These are phyloP conservation scores for Suillus tomentosus DNA, from an alignment of 768 basidiomycete species.

Conservation along the genomic window DNA sequence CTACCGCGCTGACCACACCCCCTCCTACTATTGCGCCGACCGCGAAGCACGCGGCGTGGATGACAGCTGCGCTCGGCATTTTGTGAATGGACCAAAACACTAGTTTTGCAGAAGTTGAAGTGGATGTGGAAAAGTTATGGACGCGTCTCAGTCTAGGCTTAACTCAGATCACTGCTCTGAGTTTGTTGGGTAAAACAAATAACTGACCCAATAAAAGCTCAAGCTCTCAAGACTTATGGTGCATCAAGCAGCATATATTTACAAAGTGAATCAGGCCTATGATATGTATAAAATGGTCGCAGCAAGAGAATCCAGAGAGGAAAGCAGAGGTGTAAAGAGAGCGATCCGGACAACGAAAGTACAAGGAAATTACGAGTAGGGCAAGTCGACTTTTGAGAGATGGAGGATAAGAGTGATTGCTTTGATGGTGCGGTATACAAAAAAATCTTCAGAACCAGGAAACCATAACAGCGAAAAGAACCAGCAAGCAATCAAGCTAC, in stretches of 20 bases:
- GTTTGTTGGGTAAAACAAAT: slow-evolving; percentile 11
- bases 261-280: slow-evolving; percentile 25
- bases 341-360: slow-evolving; percentile 11
- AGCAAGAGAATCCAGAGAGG: slow-evolving; percentile 14
- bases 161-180: not conserved
- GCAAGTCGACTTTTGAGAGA: slow-evolving; percentile 9
- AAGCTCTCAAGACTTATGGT: slow-evolving; percentile 12
- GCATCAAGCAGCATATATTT: slow-evolving; percentile 30
- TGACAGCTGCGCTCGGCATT: slow-evolving; percentile 49
- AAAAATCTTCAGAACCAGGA: slow-evolving; percentile 1
- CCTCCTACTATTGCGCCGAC: slow-evolving; percentile 83
- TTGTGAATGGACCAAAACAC: not conserved
- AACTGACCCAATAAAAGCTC: not conserved
- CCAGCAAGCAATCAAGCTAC: slow-evolving; percentile 4
- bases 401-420: slow-evolving; percentile 4
- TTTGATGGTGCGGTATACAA: slow-evolving; percentile 9
- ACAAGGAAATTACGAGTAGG: slow-evolving; percentile 11
- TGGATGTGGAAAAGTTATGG: not conserved
- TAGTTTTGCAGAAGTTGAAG: not conserved
- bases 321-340: slow-evolving; percentile 18
- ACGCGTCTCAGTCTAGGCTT: not conserved
- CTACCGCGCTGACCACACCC: slow-evolving; percentile 58
- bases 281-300: slow-evolving; percentile 23
- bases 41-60: slow-evolving; percentile 77
- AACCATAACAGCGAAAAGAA: not conserved